These are phyloP conservation scores for Thymus mandschuricus DNA, from an alignment of 257 asterid genomes.

Conservation along the genomic window DNA sequence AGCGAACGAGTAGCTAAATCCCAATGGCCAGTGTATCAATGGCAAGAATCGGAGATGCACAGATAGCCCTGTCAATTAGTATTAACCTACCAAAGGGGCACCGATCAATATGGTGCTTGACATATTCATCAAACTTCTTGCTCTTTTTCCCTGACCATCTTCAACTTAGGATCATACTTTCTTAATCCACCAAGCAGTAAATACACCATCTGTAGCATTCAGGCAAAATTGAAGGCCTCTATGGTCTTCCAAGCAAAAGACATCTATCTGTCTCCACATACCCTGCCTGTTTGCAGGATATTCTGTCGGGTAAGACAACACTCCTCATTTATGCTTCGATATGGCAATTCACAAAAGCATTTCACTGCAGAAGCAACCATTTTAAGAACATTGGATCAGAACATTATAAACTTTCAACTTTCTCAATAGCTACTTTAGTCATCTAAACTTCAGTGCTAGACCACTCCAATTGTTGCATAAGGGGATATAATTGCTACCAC, in stretches of 20 bases:
- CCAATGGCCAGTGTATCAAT: conserved; percentile 50
- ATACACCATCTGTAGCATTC: conserved; percentile 49
- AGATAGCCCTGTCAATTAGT: conserved; percentile 45
- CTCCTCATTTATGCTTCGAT: conserved; percentile 48
- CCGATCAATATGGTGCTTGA: conserved; percentile 41
- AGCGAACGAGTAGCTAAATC: conserved; percentile 43
- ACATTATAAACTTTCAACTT: neutral
- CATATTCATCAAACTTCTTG: conserved; percentile 47
- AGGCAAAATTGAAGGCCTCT: conserved; percentile 42
- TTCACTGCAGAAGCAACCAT: conserved; percentile 43
- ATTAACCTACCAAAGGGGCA: conserved; percentile 41
- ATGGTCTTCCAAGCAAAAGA: conserved; percentile 44
- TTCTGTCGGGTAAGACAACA: conserved; percentile 40
- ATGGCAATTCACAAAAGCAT: conserved; percentile 47
- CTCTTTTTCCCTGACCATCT: conserved; percentile 46
- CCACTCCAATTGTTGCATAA: too few relatives aligned
- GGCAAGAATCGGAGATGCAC: conserved; percentile 46
- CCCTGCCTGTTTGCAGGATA: conserved; percentile 47
- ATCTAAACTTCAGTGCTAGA: neutral
- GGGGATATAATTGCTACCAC: too few relatives aligned
- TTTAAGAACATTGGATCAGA: conserved; percentile 16
- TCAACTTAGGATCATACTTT: conserved; percentile 46
- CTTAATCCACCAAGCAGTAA: conserved; percentile 58
- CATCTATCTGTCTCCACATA: conserved; percentile 39
- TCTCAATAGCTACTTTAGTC: neutral